Conservation (phyloP, 768 basidiomycete genomes). For the Saitozyma podzolica region DNA sequence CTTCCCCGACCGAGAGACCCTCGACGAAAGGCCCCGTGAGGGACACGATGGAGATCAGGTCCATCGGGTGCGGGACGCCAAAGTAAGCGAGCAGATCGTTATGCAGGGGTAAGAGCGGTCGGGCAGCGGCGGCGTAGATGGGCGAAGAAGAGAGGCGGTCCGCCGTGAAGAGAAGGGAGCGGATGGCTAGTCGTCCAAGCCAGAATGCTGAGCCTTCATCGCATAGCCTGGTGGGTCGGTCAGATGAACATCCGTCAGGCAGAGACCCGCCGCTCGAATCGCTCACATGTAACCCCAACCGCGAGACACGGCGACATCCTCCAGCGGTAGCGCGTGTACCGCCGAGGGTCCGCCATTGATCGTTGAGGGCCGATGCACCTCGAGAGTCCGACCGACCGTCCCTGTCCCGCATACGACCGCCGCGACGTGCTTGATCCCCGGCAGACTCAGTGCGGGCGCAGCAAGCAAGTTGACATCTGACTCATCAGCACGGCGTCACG, state of each 20-base stretch:
- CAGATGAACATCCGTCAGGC: too few relatives aligned
- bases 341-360: background rate
- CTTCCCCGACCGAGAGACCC: slow-evolving; percentile 20
- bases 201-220: slow-evolving; percentile 51
- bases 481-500: background rate
- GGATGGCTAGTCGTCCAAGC: slow-evolving; percentile 42
- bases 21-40: slow-evolving; percentile 15
- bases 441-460: slow-evolving; percentile 28
- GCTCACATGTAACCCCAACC: slow-evolving; percentile 50
- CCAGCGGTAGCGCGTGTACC: slow-evolving; percentile 18
- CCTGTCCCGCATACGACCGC: slow-evolving; percentile 49
- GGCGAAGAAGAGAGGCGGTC: slow-evolving; percentile 28
- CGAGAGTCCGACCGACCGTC: slow-evolving; percentile 39
- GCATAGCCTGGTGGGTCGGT: slow-evolving; percentile 34
- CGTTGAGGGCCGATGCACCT: slow-evolving; percentile 7
- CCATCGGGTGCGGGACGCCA: slow-evolving; percentile 28
- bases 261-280: background rate
- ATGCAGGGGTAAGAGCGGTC: slow-evolving; percentile 27
- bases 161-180: slow-evolving; percentile 25
- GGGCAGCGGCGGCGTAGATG: slow-evolving; percentile 19
- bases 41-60: slow-evolving; percentile 36
- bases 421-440: slow-evolving; percentile 33
- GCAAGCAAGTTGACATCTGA: slow-evolving; percentile 50
- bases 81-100: slow-evolving; percentile 36
- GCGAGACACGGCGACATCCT: slow-evolving; percentile 30